Conservation (phyloP, 169 alveolate species). For the Eimeria tenella region DNA sequence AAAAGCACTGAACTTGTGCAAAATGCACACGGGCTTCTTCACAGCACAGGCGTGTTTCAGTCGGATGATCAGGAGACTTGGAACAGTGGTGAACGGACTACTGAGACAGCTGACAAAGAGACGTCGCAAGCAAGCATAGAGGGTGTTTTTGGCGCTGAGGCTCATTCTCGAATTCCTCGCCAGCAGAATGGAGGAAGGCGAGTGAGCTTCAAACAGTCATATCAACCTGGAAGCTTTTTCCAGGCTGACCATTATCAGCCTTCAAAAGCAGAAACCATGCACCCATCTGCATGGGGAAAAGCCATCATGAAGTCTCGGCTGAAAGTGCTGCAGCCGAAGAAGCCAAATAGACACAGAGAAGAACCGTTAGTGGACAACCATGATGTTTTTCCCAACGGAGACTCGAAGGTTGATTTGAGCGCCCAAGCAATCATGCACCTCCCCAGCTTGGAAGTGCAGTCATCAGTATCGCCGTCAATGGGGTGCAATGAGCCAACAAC, state of each 20-base stretch:
- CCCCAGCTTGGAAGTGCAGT: conserved; percentile 21
- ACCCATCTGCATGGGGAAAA: neutral
- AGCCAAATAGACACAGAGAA: neutral
- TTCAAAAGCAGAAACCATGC: neutral
- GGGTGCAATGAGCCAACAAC: neutral
- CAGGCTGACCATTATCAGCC: neutral
- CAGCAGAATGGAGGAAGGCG: neutral
- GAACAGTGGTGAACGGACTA: neutral
- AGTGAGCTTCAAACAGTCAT: neutral
- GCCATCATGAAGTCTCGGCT: neutral
- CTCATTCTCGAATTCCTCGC: neutral
- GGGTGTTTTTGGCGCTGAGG: neutral
- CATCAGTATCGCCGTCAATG: neutral
- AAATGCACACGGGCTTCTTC: neutral
- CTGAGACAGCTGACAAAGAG: neutral
- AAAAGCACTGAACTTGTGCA: neutral
- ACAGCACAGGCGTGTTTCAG: neutral
- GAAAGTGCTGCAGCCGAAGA: neutral
- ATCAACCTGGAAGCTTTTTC: neutral
- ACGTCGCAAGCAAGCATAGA: too few species aligned
- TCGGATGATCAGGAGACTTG: neutral
- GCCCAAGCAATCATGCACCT: neutral
- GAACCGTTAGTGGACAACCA: neutral
- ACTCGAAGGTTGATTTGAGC: neutral
- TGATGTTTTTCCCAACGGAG: neutral